Evolutionary conservation across 208 protist species (phyloP), one percentile per base, ranked within the genome.

Genomic region (Trypanosoma grayi): DNA sequence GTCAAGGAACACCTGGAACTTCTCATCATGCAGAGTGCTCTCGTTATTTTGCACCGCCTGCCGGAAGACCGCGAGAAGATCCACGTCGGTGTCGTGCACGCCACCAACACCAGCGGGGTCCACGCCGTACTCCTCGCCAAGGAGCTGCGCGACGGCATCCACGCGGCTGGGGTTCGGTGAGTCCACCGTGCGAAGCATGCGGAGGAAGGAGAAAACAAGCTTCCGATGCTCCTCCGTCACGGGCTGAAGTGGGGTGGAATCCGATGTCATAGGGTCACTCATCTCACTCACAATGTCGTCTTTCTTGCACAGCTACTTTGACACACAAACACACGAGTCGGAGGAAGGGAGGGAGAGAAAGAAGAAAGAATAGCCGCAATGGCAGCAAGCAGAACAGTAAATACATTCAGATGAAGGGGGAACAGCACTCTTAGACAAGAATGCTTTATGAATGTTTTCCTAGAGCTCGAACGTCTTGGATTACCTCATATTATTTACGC

Each of bases 141-240:
- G 64, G 54, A 87, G 60, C 50, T 88, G 72, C n/a, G 66, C 70
- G 25, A 92, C 57, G 3, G 72, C 69, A 55, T 87, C 66, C 0
- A 72, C 61, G 28, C 70, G 73, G 14, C 85, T 80, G 9, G 53
- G 47, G 40, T 71, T 66, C 7, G 79, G 59, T 3, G 82, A 73
- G 41, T 82, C 27, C 11, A 76, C 50, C 47, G 31, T 60, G 31
- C 73, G 83, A 61, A 95, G 73, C 70, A 87, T 80, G 34, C 76
- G 81, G 56, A 95, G 78, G 55, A 95, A 92, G 27, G 88, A 80
- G 72, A 92, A 95, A 60, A 90, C 66, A 34, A 95, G 78, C 78
- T 92, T 92, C 64, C 72, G 71, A 73, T 92, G 80, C 31, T 88
- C 81, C 45, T 92, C 85, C 28, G 80, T 87, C 53, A 93, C 66